phyloP scores from a whole-genome alignment of 2,329 filamentous ascomycete genomes.

The Penicillium hesseltinei region DNA sequence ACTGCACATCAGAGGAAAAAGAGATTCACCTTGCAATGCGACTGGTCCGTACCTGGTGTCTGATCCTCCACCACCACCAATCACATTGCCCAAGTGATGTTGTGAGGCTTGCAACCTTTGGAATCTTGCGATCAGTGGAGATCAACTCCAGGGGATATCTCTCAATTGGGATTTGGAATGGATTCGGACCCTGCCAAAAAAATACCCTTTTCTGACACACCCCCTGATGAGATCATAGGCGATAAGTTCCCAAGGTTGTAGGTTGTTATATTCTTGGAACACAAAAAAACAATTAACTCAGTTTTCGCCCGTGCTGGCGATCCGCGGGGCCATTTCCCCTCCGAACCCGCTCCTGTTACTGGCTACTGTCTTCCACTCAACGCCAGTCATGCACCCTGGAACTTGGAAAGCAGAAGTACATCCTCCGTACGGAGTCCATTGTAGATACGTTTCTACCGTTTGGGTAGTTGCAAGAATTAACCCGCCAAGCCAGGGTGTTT shows the following conservation, averaged over 20 bases:
- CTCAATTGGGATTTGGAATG: not conserved
- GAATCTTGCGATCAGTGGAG: slow-evolving; percentile 1
- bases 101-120: not conserved
- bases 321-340: slow-evolving; percentile 2
- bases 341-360: not conserved
- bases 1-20: slow-evolving; percentile 2
- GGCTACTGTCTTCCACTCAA: not conserved
- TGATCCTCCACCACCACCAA: slow-evolving; percentile 3
- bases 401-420: slow-evolving; percentile 3
- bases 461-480: not conserved
- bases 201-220: not conserved
- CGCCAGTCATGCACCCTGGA: not conserved
- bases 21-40: slow-evolving; percentile 1
- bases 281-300: not conserved
- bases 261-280: not conserved
- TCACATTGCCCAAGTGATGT: not conserved
- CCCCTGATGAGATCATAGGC: not conserved
- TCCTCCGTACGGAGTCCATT: not conserved
- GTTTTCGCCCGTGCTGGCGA: slow-evolving; percentile 5
- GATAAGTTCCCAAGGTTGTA: not conserved
- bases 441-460: not conserved
- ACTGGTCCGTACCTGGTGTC: slow-evolving; percentile 3
- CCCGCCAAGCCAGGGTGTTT: not conserved
- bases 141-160: not conserved
- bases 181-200: not conserved